phyloP scores from a whole-genome alignment of 2,329 filamentous ascomycete genomes.

The Diplodia scrobiculata region DNA sequence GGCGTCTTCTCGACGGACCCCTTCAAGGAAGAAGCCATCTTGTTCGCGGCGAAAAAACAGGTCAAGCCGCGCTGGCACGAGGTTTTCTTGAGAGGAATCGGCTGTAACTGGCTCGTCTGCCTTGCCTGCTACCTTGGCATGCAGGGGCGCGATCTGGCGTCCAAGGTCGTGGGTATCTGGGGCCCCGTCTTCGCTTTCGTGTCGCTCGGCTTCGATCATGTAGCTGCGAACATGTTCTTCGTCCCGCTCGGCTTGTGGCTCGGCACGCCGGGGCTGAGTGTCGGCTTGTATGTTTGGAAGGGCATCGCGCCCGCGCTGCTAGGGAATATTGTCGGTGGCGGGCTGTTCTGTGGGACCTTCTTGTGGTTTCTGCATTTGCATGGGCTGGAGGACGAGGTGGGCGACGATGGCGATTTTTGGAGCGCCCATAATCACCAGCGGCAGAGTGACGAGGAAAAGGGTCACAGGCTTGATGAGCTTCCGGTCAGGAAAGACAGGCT shows the following conservation, averaged over 20 bases:
- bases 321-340: slow-evolving; percentile 36
- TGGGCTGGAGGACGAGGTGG: background rate
- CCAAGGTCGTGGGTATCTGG: slow-evolving; percentile 38
- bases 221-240: slow-evolving; percentile 40
- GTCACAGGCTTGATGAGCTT: background rate
- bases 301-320: slow-evolving; percentile 36
- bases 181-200: slow-evolving; percentile 37
- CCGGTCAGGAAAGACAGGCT: background rate
- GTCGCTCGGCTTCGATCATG: slow-evolving; percentile 36
- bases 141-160: slow-evolving; percentile 33
- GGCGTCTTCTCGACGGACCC: slow-evolving; percentile 46
- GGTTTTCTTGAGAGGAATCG: slow-evolving; percentile 35
- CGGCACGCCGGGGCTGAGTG: slow-evolving; percentile 32
- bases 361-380: slow-evolving; percentile 23
- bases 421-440: background rate
- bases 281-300: slow-evolving; percentile 39
- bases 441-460: slow-evolving; percentile 13
- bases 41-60: slow-evolving; percentile 33
- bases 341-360: slow-evolving; percentile 15
- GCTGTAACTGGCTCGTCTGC: slow-evolving; percentile 37
- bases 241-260: slow-evolving; percentile 37
- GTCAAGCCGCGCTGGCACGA: slow-evolving; percentile 32
- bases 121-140: slow-evolving; percentile 35
- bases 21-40: slow-evolving; percentile 32
- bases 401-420: slow-evolving; percentile 14